A percentile compares a stretch with the other conserved stretches of the same genome.
phyloP scores from a whole-genome alignment of 805 yeast genomes.

The Ogataea parapolymorpha region DNA sequence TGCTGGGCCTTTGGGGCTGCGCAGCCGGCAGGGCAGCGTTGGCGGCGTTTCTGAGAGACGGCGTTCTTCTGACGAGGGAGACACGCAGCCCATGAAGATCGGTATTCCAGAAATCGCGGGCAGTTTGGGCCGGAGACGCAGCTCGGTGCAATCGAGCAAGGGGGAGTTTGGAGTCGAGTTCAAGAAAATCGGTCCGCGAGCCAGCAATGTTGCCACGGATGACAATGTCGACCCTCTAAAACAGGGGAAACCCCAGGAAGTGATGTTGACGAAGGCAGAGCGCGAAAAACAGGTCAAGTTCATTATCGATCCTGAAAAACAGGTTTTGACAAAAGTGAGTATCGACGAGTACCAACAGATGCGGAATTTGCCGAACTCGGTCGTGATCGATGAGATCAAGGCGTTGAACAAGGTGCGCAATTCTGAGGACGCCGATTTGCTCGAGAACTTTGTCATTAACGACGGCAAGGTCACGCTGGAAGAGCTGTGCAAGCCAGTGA shows the following conservation, averaged over 20 bases:
- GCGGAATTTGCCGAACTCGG: slow-evolving; percentile 6
- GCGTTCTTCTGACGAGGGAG: slow-evolving; percentile 4
- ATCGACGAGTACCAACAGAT: slow-evolving; percentile 20
- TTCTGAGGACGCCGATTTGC: slow-evolving; percentile 38
- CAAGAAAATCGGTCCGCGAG: slow-evolving; percentile 4
- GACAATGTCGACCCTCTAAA: slow-evolving; percentile 6
- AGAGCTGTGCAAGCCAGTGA: slow-evolving; percentile 63
- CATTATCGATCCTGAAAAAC: slow-evolving; percentile 16
- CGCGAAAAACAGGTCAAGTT: slow-evolving; percentile 17
- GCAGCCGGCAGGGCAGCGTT: slow-evolving; percentile 8
- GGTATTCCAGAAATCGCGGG: slow-evolving; percentile 7
- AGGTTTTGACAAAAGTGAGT: slow-evolving; percentile 19
- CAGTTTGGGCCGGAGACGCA: slow-evolving; percentile 14
- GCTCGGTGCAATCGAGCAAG: slow-evolving; percentile 3
- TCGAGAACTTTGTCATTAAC: slow-evolving; percentile 44
- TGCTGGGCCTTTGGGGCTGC: slow-evolving; percentile 1
- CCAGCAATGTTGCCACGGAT: not conserved
- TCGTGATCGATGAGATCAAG: slow-evolving; percentile 19
- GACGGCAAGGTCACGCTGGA: slow-evolving; percentile 57
- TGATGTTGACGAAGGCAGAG: slow-evolving; percentile 20
- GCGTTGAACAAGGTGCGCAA: slow-evolving; percentile 34
- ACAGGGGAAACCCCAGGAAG: slow-evolving; percentile 3
- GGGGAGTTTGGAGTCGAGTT: slow-evolving; percentile 1
- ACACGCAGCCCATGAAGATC: slow-evolving; percentile 5
- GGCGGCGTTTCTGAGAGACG: slow-evolving; percentile 1